Conservation (phyloP, 768 basidiomycete genomes). For the Daedaleopsis sinensis region DNA sequence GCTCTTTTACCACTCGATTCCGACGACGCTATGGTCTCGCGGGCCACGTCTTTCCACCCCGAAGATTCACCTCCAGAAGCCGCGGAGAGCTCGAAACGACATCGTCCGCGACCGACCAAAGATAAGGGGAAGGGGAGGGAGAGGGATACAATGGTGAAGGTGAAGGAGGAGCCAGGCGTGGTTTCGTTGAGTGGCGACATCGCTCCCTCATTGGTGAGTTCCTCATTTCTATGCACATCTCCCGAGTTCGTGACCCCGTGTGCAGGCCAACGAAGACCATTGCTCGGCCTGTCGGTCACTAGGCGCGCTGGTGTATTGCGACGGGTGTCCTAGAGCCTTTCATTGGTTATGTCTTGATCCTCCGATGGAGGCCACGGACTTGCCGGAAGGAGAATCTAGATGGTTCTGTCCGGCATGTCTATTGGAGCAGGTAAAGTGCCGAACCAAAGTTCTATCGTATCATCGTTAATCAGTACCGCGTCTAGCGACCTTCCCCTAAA, state of each 20-base stretch:
- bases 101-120: constrained; percentile 11
- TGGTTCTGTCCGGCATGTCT: constrained; percentile 82
- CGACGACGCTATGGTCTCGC: constrained; percentile 59
- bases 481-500: constrained; percentile 70
- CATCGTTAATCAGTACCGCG: constrained; percentile 14
- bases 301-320: constrained; percentile 93
- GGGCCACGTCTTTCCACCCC: constrained; percentile 51
- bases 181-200: constrained; percentile 42
- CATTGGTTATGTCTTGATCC: constrained; percentile 98
- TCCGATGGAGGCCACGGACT: constrained; percentile 86
- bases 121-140: constrained; percentile 41
- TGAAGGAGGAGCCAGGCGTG: constrained; percentile 49
- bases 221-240: neutral
- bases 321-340: constrained; percentile 94
- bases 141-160: constrained; percentile 36
- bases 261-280: constrained; percentile 74
- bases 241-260: constrained; percentile 6
- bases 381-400: constrained; percentile 70
- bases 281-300: constrained; percentile 82
- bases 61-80: constrained; percentile 28
- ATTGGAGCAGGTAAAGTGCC: constrained; percentile 56
- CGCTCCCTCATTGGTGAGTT: constrained; percentile 40
- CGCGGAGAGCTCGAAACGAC: constrained; percentile 7
- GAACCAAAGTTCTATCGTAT: constrained; percentile 11
- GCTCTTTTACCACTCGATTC: constrained; percentile 58